Evolutionary conservation across 345 rosid species (phyloP), one percentile per base, ranked within the genome.

Genomic region (Tarenaya hassleriana): DNA sequence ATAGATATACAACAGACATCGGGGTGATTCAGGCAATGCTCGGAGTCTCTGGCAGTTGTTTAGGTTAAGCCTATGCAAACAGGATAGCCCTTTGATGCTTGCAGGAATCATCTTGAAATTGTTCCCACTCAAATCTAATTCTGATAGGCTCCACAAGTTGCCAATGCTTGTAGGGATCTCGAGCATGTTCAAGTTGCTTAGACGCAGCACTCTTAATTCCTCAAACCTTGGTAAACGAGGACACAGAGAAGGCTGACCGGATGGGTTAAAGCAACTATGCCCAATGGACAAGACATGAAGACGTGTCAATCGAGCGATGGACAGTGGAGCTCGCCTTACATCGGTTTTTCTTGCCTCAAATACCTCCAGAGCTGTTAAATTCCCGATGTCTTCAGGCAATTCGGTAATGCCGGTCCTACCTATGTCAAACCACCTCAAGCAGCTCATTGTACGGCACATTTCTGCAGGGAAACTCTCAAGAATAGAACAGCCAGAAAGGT

Each of bases 21-120:
- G 35, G 39, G 70, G 77, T 56, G 66, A 71, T 41, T 67, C 71
- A 1, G 65, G 70, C 54, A 76, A 19, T 15, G 61, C 58, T 47
- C 34, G 59, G 38, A 76, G 77, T 49, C 47, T 46, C 61, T 17
- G 55, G 44, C 75, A 76, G n/a, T 45, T 48, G 42, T 34, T 33
- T 15, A 76, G 9, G 10, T 31, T 0, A 12, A 72, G 63, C 21
- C 8, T 35, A 8, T 1, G 27, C 16, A 72, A 64, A 7, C 45
- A 16, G 33, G 61, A 37, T 19, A 69, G 75, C 11, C 55, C 52
- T 39, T 21, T 56, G 42, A 77, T 41, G 38, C 66, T 63, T 12
- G 9, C n/a, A 0, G 82, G 70, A 46, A 74, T 32, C 50, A 33
- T 17, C 6, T 39, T 19, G 15, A 77, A 69, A 43, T 47, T 18